phyloP scores from a whole-genome alignment of 225 moss, liverwort and hornwort species.

The Takakia lepidozioides region DNA sequence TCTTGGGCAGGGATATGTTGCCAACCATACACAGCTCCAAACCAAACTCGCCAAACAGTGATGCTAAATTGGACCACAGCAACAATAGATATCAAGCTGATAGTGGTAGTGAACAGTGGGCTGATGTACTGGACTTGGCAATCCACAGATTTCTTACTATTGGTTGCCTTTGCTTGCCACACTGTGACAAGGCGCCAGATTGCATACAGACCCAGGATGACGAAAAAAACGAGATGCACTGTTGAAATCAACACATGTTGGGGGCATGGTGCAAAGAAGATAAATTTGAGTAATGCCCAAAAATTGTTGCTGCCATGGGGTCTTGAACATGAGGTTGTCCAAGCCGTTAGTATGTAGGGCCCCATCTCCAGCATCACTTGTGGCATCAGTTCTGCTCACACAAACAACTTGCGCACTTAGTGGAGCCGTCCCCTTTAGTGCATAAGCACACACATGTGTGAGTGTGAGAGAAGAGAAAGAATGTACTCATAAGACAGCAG shows the following conservation, averaged over 20 bases:
- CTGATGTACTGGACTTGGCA: constrained; percentile 4
- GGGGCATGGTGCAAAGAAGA: constrained; percentile 32
- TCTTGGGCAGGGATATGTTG: constrained; percentile 35
- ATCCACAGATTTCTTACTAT: no score
- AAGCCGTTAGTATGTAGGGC: constrained; percentile 29
- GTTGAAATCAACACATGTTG: constrained; percentile 45
- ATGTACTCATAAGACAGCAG: no score
- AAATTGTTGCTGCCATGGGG: constrained; percentile 8
- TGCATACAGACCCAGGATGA: constrained; percentile 13
- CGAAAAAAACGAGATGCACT: constrained; percentile 36
- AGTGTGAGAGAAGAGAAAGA: no score
- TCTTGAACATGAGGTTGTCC: constrained; percentile 31
- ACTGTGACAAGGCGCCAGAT: constrained; percentile 3
- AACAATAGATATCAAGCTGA: constrained; percentile 13
- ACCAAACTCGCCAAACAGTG: constrained; percentile 35
- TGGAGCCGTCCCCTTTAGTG: background rate
- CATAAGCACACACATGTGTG: background rate
- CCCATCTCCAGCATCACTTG: constrained; percentile 23
- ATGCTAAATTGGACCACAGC: constrained; percentile 25
- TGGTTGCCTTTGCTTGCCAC: constrained; percentile 5
- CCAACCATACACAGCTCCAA: constrained; percentile 26
- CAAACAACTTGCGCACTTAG: background rate
- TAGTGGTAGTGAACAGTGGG: constrained; percentile 25
- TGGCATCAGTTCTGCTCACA: constrained; percentile 19
- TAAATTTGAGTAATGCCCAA: constrained; percentile 20